Evolutionary conservation across 2,329 filamentous ascomycete genomes (phyloP).

Genomic region (Verticillium klebahnii): DNA sequence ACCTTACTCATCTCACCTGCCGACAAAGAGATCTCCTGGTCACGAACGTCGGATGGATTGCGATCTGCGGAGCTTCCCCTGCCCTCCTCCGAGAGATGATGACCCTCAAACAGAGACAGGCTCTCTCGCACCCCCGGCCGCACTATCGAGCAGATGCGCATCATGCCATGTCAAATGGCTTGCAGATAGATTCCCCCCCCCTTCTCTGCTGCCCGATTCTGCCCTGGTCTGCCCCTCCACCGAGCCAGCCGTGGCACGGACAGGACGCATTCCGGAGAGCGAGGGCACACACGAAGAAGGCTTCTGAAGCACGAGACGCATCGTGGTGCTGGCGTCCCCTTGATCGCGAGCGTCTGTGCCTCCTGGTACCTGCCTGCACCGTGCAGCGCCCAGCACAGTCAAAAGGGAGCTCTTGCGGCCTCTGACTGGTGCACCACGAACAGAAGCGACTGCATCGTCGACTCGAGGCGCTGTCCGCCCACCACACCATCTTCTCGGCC

Average conservation of each 20-base stretch:
- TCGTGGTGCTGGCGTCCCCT: background rate
- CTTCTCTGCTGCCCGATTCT: background rate
- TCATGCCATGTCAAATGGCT: background rate
- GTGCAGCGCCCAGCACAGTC: slow-evolving; percentile 6
- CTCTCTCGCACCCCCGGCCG: background rate
- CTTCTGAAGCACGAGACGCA: slow-evolving; percentile 1
- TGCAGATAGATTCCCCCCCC: background rate
- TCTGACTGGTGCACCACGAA: slow-evolving; percentile 3
- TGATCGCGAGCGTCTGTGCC: background rate
- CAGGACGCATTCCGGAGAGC: background rate
- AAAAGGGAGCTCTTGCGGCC: background rate
- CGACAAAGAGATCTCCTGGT: background rate
- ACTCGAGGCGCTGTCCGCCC: slow-evolving; percentile 1
- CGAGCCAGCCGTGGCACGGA: background rate
- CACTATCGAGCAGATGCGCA: background rate
- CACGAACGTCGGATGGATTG: background rate
- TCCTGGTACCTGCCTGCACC: slow-evolving; percentile 6
- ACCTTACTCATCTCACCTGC: background rate
- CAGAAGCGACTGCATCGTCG: slow-evolving; percentile 2
- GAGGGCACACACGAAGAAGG: slow-evolving; percentile 2
- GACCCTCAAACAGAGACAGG: background rate
- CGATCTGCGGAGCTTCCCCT: background rate
- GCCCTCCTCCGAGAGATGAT: background rate
- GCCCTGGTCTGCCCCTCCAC: background rate
- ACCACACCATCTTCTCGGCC: slow-evolving; percentile 11